A percentile compares a stretch with the other conserved stretches of the same genome.
Conservation (phyloP, 2,329 filamentous ascomycete species). For the Plenodomus biglobosus region DNA sequence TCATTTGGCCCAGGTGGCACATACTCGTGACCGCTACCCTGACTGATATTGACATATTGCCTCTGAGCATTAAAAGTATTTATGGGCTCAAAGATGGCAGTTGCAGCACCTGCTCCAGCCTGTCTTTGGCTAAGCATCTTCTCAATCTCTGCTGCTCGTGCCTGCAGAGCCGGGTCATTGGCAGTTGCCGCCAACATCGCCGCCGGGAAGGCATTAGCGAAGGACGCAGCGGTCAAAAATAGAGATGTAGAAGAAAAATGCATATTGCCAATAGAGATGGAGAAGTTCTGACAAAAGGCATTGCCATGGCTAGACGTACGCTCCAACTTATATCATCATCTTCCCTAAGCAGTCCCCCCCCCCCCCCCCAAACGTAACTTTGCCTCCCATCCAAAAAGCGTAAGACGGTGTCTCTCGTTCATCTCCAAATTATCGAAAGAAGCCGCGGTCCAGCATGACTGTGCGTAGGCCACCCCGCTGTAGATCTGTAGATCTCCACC, state of each 20-base stretch:
- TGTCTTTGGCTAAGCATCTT: constrained; percentile 16
- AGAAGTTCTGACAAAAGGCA: not conserved
- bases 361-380: not conserved
- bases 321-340: not conserved
- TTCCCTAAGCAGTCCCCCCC: not conserved
- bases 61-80: constrained; percentile 22
- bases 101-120: constrained; percentile 21
- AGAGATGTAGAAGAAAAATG: constrained; percentile 13
- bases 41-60: constrained; percentile 21
- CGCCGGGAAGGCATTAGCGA: constrained; percentile 23
- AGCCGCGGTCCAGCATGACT: constrained; percentile 3
- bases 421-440: not conserved
- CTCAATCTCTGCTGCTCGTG: constrained; percentile 19
- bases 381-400: not conserved
- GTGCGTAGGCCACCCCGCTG: constrained; percentile 6
- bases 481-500: constrained; percentile 9
- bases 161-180: constrained; percentile 15
- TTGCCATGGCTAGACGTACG: not conserved
- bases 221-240: constrained; percentile 10
- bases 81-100: constrained; percentile 22
- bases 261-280: constrained; percentile 11
- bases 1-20: constrained; percentile 26
- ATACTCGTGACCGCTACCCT: constrained; percentile 26
- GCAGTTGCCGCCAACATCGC: constrained; percentile 26
- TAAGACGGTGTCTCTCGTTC: not conserved